Conservation (phyloP, 108 stramenopile genomes). For the Parietichytrium sp. region DNA sequence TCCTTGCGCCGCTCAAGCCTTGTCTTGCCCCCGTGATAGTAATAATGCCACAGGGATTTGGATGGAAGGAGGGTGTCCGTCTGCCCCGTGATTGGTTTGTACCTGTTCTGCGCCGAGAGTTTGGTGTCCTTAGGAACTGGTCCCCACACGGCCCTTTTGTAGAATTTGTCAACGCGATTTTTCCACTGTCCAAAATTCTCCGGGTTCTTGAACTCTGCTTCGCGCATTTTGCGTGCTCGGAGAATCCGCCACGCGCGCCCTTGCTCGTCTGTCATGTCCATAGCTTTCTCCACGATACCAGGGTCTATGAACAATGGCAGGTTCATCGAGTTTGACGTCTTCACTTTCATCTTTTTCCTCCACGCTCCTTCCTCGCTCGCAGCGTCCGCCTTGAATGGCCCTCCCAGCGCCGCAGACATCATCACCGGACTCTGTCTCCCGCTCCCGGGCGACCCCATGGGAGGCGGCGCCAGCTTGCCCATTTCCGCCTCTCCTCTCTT, state of each 20-base stretch:
- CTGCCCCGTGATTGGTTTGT: too few relatives aligned
- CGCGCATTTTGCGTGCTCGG: background rate
- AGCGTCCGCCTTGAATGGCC: too few relatives aligned
- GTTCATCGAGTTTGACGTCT: conserved; percentile 3
- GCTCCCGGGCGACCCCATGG: too few relatives aligned
- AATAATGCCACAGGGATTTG: conserved; percentile 20
- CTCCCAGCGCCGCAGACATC: too few relatives aligned
- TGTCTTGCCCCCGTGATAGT: conserved; percentile 26
- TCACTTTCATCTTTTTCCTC: conserved; percentile 24
- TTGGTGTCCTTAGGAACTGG: background rate
- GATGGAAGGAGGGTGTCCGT: background rate
- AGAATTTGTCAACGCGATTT: background rate
- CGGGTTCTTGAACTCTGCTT: background rate
- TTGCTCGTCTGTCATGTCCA: background rate
- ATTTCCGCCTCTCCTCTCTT: too few relatives aligned
- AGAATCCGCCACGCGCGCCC: conserved; percentile 24
- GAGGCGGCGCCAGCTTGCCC: too few relatives aligned
- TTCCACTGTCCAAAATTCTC: conserved; percentile 1
- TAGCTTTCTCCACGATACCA: background rate
- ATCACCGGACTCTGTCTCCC: too few relatives aligned
- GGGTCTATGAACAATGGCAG: background rate
- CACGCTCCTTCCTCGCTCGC: conserved; percentile 9
- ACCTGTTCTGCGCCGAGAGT: too few relatives aligned
- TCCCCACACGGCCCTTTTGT: conserved; percentile 3
- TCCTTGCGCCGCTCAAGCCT: background rate